phyloP scores from a whole-genome alignment of 371 early-diverging fungal species.

The Mucor mucedo region DNA sequence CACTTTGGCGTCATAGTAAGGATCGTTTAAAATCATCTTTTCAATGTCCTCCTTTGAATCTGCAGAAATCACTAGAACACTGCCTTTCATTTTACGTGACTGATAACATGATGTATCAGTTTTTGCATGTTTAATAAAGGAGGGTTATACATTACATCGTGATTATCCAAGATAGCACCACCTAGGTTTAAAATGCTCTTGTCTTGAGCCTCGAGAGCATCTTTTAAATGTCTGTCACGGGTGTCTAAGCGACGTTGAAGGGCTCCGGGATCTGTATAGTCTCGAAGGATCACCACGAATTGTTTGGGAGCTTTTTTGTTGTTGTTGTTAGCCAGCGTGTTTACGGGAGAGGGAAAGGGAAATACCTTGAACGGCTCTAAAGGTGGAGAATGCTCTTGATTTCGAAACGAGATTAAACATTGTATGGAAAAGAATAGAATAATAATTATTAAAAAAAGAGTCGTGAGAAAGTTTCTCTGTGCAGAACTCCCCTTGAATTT shows the following conservation, averaged over 20 bases:
- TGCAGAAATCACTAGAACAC: constrained; percentile 52
- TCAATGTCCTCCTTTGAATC: constrained; percentile 51
- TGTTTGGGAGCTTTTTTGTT: constrained; percentile 26
- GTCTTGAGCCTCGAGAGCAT: constrained; percentile 33
- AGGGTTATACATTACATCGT: constrained; percentile 28
- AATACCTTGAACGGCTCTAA: neutral
- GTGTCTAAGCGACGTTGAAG: constrained; percentile 50
- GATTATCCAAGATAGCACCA: constrained; percentile 59
- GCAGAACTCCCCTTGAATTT: no score
- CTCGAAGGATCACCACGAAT: constrained; percentile 57
- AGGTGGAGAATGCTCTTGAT: no score
- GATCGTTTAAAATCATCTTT: constrained; percentile 47
- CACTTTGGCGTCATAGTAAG: constrained; percentile 61
- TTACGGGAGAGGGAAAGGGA: no score
- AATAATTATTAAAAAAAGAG: no score
- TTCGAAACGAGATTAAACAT: no score
- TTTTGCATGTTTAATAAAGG: no score
- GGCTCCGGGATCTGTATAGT: constrained; percentile 55
- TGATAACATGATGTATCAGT: neutral
- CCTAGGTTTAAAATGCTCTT: constrained; percentile 45
- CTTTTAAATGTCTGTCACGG: constrained; percentile 51
- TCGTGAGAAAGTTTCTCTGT: no score
- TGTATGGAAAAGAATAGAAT: no score
- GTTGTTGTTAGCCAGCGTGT: no score
- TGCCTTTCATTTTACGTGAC: constrained; percentile 62